phyloP scores from a whole-genome alignment of 139 green algal species.

The Deuterostichococcus epilithicus region DNA sequence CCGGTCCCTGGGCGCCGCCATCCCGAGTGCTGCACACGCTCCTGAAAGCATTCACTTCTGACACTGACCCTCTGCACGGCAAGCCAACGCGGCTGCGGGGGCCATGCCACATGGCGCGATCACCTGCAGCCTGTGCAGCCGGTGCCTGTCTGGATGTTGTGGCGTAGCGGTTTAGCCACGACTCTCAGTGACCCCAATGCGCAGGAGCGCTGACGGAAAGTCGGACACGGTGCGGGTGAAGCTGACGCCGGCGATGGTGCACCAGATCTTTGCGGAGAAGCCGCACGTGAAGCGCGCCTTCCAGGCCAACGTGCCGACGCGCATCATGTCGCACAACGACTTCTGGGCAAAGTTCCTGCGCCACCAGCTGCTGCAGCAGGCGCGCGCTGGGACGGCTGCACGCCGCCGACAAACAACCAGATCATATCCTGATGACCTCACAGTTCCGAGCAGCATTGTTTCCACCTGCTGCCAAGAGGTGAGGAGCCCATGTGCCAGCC shows the following conservation, averaged over 20 bases:
- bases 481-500: too few species aligned
- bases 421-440: too few species aligned
- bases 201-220: slow-evolving; percentile 21
- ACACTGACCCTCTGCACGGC: background rate
- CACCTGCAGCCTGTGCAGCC: background rate
- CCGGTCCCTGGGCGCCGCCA: background rate
- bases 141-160: background rate
- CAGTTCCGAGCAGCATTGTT: too few species aligned
- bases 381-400: background rate
- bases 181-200: too few species aligned
- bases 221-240: slow-evolving; percentile 37
- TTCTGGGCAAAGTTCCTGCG: slow-evolving; percentile 56
- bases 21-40: background rate
- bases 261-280: slow-evolving; percentile 44
- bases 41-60: background rate
- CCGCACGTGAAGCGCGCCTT: slow-evolving; percentile 50
- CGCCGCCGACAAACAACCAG: too few species aligned
- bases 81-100: background rate
- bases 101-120: background rate
- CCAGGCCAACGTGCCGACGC: slow-evolving; percentile 37
- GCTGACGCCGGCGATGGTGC: slow-evolving; percentile 30
- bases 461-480: too few species aligned
- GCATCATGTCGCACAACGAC: slow-evolving; percentile 8
- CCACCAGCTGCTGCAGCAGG: slow-evolving; percentile 24
- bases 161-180: too few species aligned